Base-by-base conservation (phyloP, 495 filamentous ascomycete species). In the Staphylotrichum tortipilum region DNA sequence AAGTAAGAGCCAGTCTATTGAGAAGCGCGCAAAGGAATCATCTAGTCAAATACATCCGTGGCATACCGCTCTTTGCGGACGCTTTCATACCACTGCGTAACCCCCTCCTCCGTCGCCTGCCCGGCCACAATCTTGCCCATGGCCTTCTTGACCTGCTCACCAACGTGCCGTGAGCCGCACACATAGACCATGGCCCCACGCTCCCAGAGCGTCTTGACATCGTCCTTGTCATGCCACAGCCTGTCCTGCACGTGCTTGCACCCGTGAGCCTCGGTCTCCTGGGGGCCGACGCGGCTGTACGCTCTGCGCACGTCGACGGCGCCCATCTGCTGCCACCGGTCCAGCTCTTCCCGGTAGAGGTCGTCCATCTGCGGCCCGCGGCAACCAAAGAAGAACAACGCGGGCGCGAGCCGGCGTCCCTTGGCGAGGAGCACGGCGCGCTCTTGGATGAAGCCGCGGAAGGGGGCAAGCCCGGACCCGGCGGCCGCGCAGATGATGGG, bases 391-490 rank as follows among this genome's bases (percentile, higher is more conserved):
- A 84, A 86, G 2, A 88, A 65, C 10, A 85, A 36, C 0, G 82
- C 82, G 3, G 68, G 75, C 0, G 77, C 82, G 0, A 85, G 68
- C 19, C 64, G 66, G 14, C 71, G 66, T 1, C 78, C 78, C 0
- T 72, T 73, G 14, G 66, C 69, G 19, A 80, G 68, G 57, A 73
- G 73, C 29, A 71, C 71, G 0, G 77, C 79, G 9, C 84, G 79
- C 50, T 88, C 82, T 62, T 86, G 78, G 10, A 85, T 52, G 59
- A 88, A 87, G 6, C 81, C 83, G 0, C 81, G 74, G 73, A 88
- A 86, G 0, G 84, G 84, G 0, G 83, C 83, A 9, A 88, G 60
- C 0, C 84, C 56, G 40, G 81, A 24, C 62, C 82, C 44, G 0
- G 71, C 67, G 4, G 70, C 78, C 30, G 84, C 68, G 74, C 82